Base-by-base conservation (phyloP, 805 yeast genomes). In the Pichia heedii region DNA sequence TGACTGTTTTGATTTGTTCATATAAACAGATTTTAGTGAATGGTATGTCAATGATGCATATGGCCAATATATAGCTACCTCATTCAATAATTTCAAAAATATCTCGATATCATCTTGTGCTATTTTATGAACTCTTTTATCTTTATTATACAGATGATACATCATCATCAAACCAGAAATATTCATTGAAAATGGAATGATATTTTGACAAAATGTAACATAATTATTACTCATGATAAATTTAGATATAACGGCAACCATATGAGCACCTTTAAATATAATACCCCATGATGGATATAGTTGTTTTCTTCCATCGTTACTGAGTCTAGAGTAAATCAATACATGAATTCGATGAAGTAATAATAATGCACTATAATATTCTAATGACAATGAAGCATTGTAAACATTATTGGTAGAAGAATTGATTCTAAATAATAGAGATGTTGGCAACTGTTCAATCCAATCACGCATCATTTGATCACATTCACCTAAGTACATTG, bases 231-330 rank as follows among this genome's bases (percentile, higher is more conserved):
- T 73, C 33, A 69, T 52, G 45, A 84, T 51, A 45, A 74, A 77
- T 39, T 78, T 77, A 24, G 77, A 70, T 43, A 84, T 78, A 36
- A 74, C 68, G 5, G 84, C 73, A 49, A 84, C 77, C 77, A 81
- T 78, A 53, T 84, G 76, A 1, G 93, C 87, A 1, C 89, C 82
- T 57, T 82, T 86, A 66, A 83, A 83, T 4, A 87, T 83, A 46
- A 84, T 81, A 15, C 88, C 84, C 83, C 86, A 79, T 11, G 84
- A 77, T 3, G 86, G 84, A 56, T 76, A 77, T 5, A 16, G 15
- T 15, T n/a, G 32, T 29, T 29, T 12, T 42, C 40, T 39, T 2
- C 69, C 40, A 13, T 42, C 40, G 12, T 50, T 50, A 21, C 39
- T 36, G n/a, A 46, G 44, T 1, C 51, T 49, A 27, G 50, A 34